Conservation (phyloP, 805 yeast species). For the Zygoascus tannicola region DNA sequence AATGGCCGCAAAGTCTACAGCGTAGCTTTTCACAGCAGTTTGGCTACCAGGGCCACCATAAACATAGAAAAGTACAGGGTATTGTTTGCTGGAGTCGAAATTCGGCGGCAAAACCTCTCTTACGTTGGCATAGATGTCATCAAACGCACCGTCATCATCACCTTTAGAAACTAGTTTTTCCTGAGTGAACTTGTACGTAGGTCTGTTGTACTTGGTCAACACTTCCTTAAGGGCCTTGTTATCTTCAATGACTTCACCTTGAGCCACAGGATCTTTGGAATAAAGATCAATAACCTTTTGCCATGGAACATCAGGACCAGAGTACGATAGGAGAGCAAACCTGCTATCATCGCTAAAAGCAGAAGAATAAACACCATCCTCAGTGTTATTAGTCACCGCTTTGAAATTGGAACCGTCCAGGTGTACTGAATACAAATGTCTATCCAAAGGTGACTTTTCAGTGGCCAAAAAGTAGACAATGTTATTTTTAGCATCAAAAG, state of each 20-base stretch:
- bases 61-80: constrained; percentile 81
- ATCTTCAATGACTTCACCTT: constrained; percentile 19
- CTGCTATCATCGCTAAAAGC: constrained; percentile 76
- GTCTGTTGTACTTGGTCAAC: constrained; percentile 41
- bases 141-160: constrained; percentile 28
- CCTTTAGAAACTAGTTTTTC: constrained; percentile 34
- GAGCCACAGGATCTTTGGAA: constrained; percentile 30
- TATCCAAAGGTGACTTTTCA: constrained; percentile 65
- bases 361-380: constrained; percentile 57
- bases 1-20: constrained; percentile 60
- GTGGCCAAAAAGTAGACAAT: constrained; percentile 62
- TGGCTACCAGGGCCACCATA: constrained; percentile 98
- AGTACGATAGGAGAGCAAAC: constrained; percentile 57
- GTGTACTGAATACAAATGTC: constrained; percentile 69
- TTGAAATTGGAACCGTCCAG: constrained; percentile 38
- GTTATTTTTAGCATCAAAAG: constrained; percentile 39
- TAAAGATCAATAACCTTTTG: constrained; percentile 61
- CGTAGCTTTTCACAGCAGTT: constrained; percentile 53
- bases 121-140: constrained; percentile 39
- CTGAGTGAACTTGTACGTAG: constrained; percentile 44
- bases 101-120: constrained; percentile 66
- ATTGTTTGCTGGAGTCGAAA: constrained; percentile 50
- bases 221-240: constrained; percentile 22
- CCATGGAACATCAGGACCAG: constrained; percentile 73
- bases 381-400: constrained; percentile 41